Evolutionary conservation across 768 basidiomycete species (phyloP), one percentile per base, ranked within the genome.

Genomic region (Naganishia friedmannii): DNA sequence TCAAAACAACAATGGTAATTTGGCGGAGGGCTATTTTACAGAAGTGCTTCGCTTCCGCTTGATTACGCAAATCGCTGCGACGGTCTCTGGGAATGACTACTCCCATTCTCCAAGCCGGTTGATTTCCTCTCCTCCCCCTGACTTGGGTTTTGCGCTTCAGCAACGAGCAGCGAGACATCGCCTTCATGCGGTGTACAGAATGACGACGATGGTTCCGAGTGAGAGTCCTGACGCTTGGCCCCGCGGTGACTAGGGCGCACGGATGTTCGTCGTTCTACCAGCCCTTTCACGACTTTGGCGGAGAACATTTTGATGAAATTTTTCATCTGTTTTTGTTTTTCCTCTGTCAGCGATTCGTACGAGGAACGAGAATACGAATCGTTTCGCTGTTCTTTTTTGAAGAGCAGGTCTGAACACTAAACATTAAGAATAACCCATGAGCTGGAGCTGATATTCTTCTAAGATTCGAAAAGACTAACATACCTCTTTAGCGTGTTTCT

Each of bases 371-470:
- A 86, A 77, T 90, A 97, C 53, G 86, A 87, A 3, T 87, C 82
- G 0, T 91, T 90, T 79, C 93, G 95, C 82, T 95, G 95, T 84
- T 99, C 95, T 81, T 96, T 96, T 63, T 93, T 90, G n/a, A 88
- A 85, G 68, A 99, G 89, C 63, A 91, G 78, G 70, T 89, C 85
- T 0, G 93, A 93, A 71, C 96, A 84, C 94, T 96, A 76, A 17
- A 7, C 48, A 51, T 26, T 21, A 12, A 51, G 23, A 26, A 51
- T 21, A 4, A 51, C 23, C 3, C n/a, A 12, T 26, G 15, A 45
- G 39, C 12, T 26, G 26, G 48, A 53, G 15, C n/a, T 0, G n/a
- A 56, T 42, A 23, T 21, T 34, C 17, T 12, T 13, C 8, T 10
- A 0, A 29, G n/a, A 39, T 9, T 5, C 31, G 39, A 26, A 12